Conservation (phyloP, 495 filamentous ascomycete genomes). For the Penicillium tannophilum region DNA sequence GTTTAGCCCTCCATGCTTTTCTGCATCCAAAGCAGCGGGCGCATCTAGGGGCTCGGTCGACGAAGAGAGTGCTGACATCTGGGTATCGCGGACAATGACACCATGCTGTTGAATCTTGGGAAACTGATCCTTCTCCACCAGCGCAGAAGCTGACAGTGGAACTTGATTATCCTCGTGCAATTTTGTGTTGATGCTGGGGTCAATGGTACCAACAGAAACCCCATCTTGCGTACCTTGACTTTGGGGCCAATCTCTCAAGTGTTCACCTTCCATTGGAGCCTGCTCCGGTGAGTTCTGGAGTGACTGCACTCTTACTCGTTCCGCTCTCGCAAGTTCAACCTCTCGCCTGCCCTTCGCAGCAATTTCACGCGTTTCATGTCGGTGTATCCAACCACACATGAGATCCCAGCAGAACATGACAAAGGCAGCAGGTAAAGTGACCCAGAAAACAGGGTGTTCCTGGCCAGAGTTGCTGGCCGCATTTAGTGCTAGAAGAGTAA, state of each 20-base stretch:
- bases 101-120: not conserved
- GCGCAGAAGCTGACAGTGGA: conserved; percentile 11
- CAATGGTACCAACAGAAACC: conserved; percentile 1
- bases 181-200: conserved; percentile 3
- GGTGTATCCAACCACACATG: conserved; percentile 56
- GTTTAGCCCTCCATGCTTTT: conserved; percentile 10
- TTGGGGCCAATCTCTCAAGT: not conserved
- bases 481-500: conserved; percentile 61
- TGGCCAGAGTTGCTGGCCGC: conserved; percentile 45
- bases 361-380: conserved; percentile 60
- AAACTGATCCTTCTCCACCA: conserved; percentile 16
- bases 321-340: conserved; percentile 45
- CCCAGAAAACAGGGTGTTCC: conserved; percentile 54
- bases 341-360: conserved; percentile 55
- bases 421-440: conserved; percentile 63
- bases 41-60: conserved; percentile 13
- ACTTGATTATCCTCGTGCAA: conserved; percentile 1
- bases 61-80: not conserved
- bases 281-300: conserved; percentile 12
- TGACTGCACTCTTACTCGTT: conserved; percentile 25
- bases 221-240: not conserved
- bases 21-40: conserved; percentile 14
- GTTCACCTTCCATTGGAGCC: not conserved
- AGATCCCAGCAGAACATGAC: conserved; percentile 67
- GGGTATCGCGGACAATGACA: not conserved